Conservation (phyloP, 2,329 filamentous ascomycete genomes). For the Cordyceps farinosa region DNA sequence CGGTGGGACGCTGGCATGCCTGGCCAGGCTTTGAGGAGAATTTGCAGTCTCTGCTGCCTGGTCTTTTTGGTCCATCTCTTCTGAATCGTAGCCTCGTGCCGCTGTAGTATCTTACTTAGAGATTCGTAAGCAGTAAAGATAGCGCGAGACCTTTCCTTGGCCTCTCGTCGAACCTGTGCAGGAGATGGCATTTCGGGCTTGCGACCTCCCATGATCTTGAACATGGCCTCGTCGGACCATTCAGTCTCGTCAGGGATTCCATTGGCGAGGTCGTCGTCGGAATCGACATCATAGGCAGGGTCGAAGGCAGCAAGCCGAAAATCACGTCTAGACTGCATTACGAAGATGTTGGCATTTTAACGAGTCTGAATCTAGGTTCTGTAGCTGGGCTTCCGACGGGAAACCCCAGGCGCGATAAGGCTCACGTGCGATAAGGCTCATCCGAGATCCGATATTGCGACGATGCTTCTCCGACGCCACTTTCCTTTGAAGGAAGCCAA, state of each 20-base stretch:
- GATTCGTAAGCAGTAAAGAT: slow-evolving; percentile 26
- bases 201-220: neutral
- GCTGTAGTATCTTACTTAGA: slow-evolving; percentile 42
- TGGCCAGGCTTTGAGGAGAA: slow-evolving; percentile 48
- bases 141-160: slow-evolving; percentile 5
- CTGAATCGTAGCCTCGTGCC: slow-evolving; percentile 49
- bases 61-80: slow-evolving; percentile 55
- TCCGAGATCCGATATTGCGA: neutral
- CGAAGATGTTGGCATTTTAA: too few species aligned
- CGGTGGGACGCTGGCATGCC: slow-evolving; percentile 47
- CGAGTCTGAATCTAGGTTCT: too few species aligned
- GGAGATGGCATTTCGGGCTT: neutral
- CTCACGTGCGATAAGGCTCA: too few species aligned
- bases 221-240: neutral
- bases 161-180: slow-evolving; percentile 18
- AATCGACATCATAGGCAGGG: neutral
- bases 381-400: too few species aligned
- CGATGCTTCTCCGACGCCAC: neutral
- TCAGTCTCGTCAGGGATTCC: neutral
- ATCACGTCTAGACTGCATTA: neutral
- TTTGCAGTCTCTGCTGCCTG: slow-evolving; percentile 39
- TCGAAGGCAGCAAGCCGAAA: neutral
- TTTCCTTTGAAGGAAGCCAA: neutral
- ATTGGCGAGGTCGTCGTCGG: neutral
- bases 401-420: too few species aligned